Conservation (phyloP, 2,329 filamentous ascomycete species). For the Mariannaea elegans region DNA sequence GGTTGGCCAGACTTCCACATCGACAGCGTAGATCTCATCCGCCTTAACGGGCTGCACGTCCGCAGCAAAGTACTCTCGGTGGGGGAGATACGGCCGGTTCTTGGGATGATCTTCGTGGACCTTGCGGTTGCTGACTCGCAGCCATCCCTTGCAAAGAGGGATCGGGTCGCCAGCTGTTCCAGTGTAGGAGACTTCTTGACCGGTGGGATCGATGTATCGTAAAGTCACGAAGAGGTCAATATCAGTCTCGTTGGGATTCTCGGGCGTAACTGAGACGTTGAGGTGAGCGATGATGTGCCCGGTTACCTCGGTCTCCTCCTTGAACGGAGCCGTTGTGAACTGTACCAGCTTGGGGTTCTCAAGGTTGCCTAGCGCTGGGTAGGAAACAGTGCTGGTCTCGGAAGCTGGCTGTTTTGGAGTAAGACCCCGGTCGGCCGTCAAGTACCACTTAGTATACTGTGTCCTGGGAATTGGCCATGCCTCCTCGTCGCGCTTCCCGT, state of each 20-base stretch:
- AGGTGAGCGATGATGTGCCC: slow-evolving; percentile 73
- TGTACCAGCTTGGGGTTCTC: slow-evolving; percentile 62
- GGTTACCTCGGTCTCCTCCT: slow-evolving; percentile 73
- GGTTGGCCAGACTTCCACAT: slow-evolving; percentile 72
- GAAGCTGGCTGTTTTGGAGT: slow-evolving; percentile 17
- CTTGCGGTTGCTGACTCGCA: slow-evolving; percentile 65
- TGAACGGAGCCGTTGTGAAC: slow-evolving; percentile 67
- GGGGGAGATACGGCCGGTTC: slow-evolving; percentile 63
- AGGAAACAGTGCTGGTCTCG: slow-evolving; percentile 56
- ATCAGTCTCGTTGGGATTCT: slow-evolving; percentile 51
- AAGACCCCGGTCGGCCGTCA: slow-evolving; percentile 58
- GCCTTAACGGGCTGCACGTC: slow-evolving; percentile 64
- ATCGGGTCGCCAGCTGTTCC: slow-evolving; percentile 72
- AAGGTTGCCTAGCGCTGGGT: slow-evolving; percentile 67
- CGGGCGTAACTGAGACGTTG: slow-evolving; percentile 69
- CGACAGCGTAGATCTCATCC: slow-evolving; percentile 65
- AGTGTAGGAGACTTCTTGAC: slow-evolving; percentile 70
- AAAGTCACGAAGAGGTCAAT: slow-evolving; percentile 73
- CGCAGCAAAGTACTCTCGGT: slow-evolving; percentile 63
- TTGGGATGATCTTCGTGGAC: slow-evolving; percentile 59
- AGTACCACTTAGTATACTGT: slow-evolving; percentile 68
- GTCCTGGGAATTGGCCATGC: slow-evolving; percentile 76
- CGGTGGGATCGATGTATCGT: slow-evolving; percentile 62
- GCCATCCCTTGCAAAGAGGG: slow-evolving; percentile 71
- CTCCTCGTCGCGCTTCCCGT: slow-evolving; percentile 62